Base-by-base conservation (phyloP, 345 rosid genomes). In the Zanthoxylum bungeanum region DNA sequence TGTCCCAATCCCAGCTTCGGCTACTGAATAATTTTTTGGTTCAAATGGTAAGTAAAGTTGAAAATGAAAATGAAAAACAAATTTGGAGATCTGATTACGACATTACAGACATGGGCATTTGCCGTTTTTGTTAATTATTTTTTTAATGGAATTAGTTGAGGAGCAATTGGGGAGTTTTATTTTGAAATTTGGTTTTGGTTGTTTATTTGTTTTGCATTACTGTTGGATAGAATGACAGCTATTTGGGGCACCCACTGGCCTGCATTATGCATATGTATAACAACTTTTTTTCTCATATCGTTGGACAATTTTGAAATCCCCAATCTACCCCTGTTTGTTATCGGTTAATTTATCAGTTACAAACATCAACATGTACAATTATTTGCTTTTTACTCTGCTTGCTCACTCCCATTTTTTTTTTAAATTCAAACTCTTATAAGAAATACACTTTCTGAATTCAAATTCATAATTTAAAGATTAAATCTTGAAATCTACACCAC, bases 81-180 rank as follows among this genome's bases (percentile, higher is more conserved):
- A 33, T 5, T 25, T 44, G 39, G 52, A 77, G 73, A 72, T 77
- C 55, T 77, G 68, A 77, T 33, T 55, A 58, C n/a, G 73, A 49
- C 49, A 19, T 44, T 44, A 44, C 49, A 19, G 3, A 44, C 19
- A 44, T 60, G 61, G 57, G 63, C 62, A 37, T 25, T 67, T 60
- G 21, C 46, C 51, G 24, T 57, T 39, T 65, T 52, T 27, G 9
- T 27, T 52, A 7, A 65, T n/a, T 24, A n/a, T n/a, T n/a, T n/a
- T n/a, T n/a, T n/a, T n/a, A n/a, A n/a, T 46, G 12, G 30, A 17
- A 16, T 44, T 44, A n/a, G 34, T 4, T 30, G 37, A 16, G 6
- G 49, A 37, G n/a, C 39, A 27, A 8, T n/a, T n/a, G n/a, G n/a
- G n/a, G n/a, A n/a, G n/a, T 46, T 21, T 57, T n/a, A 7, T 25